Conservation (phyloP, 495 filamentous ascomycete genomes). For the Lindgomyces ingoldianus region DNA sequence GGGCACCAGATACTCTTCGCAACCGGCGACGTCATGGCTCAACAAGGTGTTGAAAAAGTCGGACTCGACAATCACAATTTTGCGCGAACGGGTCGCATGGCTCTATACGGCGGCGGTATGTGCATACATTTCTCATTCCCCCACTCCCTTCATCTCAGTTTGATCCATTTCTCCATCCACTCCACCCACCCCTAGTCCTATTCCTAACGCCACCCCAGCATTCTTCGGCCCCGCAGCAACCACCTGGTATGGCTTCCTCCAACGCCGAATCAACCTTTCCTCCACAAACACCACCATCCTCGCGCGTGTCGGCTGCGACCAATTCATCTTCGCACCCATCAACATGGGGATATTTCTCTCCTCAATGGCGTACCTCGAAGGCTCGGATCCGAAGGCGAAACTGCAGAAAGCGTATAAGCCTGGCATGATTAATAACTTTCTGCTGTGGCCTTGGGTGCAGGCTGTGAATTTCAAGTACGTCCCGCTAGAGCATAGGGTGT, state of each 20-base stretch:
- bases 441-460: conserved; percentile 93
- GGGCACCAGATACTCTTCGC: conserved; percentile 73
- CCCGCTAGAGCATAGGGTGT: conserved; percentile 78
- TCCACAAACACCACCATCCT: conserved; percentile 67
- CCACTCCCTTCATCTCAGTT: conserved; percentile 10
- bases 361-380: conserved; percentile 88
- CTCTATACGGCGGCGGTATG: conserved; percentile 83
- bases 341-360: conserved; percentile 81
- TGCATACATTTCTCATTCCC: conserved; percentile 26
- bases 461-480: conserved; percentile 87
- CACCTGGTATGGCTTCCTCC: conserved; percentile 81
- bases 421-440: conserved; percentile 80
- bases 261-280: conserved; percentile 65
- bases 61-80: conserved; percentile 80
- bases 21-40: conserved; percentile 86
- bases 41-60: conserved; percentile 84
- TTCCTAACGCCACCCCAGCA: conserved; percentile 50
- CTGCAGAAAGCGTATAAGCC: conserved; percentile 64
- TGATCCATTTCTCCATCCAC: conserved; percentile 6
- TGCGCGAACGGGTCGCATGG: conserved; percentile 83
- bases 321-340: conserved; percentile 79
- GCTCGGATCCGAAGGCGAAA: conserved; percentile 68
- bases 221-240: conserved; percentile 92
- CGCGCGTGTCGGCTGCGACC: conserved; percentile 80
- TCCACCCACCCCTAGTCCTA: conserved; percentile 19